phyloP scores from a whole-genome alignment of 1,284 basidiomycete species.

The Gomphus sp. region DNA sequence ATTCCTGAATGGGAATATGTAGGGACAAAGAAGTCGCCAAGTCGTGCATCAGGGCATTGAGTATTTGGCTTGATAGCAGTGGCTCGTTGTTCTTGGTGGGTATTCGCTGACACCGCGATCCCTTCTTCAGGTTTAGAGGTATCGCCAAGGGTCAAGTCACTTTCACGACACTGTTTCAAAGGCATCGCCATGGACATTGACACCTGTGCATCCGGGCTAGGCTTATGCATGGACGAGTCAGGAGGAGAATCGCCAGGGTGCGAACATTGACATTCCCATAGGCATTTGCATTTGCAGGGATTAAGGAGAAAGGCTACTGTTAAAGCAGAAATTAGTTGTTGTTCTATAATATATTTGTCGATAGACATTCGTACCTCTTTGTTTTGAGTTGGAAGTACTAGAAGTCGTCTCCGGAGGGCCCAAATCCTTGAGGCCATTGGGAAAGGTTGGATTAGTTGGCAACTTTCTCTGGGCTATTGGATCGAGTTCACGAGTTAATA shows the following conservation, averaged over 20 bases:
- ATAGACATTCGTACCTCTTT: conserved; percentile 33
- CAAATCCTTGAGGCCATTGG: conserved; percentile 11
- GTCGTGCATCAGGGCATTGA: not conserved
- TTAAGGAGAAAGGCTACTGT: conserved; percentile 52
- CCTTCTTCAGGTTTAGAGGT: not conserved
- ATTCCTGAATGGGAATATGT: not conserved
- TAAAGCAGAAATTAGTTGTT: not conserved
- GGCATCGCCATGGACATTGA: not conserved
- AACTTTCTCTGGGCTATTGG: conserved; percentile 7
- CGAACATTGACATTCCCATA: conserved; percentile 46
- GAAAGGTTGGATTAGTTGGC: conserved; percentile 2
- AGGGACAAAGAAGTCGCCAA: too few relatives aligned
- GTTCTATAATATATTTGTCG: not conserved
- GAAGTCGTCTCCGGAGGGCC: not conserved
- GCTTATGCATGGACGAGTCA: not conserved
- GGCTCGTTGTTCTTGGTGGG: conserved; percentile 4
- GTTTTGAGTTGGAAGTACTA: conserved; percentile 28
- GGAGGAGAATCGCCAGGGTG: not conserved
- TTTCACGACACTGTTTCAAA: not conserved
- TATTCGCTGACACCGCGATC: not conserved
- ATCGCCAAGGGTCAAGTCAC: not conserved
- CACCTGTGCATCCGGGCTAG: not conserved
- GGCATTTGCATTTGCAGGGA: conserved; percentile 50
- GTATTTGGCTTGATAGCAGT: not conserved
- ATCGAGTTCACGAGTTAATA: not conserved